Conservation (phyloP, 148 eudicot genomes). For the Nepenthes gracilis region DNA sequence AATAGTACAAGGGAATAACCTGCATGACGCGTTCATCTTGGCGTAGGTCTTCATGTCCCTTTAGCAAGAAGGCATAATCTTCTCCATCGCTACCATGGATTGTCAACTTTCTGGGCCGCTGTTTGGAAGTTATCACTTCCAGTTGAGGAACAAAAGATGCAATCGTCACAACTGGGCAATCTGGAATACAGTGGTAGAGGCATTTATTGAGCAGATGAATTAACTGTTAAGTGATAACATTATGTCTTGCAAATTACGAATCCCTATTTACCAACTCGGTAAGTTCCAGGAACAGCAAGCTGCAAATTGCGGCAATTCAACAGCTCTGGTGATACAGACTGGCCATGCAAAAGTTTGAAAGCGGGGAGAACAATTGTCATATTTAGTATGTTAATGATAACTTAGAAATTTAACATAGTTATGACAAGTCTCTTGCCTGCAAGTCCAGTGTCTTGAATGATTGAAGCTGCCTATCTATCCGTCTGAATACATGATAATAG, state of each 20-base stretch:
- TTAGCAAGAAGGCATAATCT: constrained; percentile 87
- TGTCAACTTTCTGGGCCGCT: constrained; percentile 93
- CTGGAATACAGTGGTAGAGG: constrained; percentile 21
- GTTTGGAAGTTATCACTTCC: constrained; percentile 90
- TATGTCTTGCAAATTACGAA: background rate
- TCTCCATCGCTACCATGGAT: constrained; percentile 95
- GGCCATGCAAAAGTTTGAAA: constrained; percentile 13
- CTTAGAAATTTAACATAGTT: constrained; percentile 3
- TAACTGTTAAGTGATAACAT: background rate
- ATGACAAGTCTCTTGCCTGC: constrained; percentile 41
- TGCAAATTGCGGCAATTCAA: constrained; percentile 72
- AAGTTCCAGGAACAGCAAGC: constrained; percentile 98
- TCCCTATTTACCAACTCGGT: constrained; percentile 60
- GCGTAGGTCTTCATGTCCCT: constrained; percentile 98
- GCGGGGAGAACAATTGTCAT: background rate
- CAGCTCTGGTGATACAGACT: constrained; percentile 95
- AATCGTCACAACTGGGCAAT: constrained; percentile 82
- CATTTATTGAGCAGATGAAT: background rate
- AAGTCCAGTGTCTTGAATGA: constrained; percentile 80
- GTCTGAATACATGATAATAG: constrained; percentile 87
- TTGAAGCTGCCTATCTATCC: constrained; percentile 92
- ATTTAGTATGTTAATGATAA: background rate
- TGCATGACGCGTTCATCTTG: constrained; percentile 99
- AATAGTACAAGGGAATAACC: constrained; percentile 24
- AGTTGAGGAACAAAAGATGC: constrained; percentile 90